A percentile compares a stretch with the other conserved stretches of the same genome.
phyloP scores from a whole-genome alignment of 108 stramenopile species.

The Skeletonema costatum region DNA sequence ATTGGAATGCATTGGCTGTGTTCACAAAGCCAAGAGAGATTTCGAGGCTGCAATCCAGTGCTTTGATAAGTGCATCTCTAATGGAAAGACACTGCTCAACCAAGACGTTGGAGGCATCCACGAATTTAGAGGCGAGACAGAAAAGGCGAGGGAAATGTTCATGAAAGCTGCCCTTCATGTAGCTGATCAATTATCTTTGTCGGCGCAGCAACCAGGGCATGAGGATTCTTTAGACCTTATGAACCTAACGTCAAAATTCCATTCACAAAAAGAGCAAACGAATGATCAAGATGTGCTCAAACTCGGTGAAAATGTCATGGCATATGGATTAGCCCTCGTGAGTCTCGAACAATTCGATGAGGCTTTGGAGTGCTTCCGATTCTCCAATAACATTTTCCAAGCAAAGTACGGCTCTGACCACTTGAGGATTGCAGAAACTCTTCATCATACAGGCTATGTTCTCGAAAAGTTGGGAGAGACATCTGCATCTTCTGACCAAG shows the following conservation, averaged over 20 bases:
- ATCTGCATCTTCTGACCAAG: neutral
- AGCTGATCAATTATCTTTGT: conserved; percentile 10
- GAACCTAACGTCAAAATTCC: conserved; percentile 2
- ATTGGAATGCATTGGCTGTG: conserved; percentile 46
- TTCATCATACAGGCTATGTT: conserved; percentile 28
- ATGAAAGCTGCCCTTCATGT: conserved; percentile 22
- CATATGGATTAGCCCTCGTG: conserved; percentile 34
- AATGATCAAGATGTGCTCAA: conserved; percentile 27
- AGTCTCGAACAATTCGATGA: conserved; percentile 24
- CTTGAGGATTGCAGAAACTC: conserved; percentile 43
- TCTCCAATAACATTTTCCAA: conserved; percentile 41
- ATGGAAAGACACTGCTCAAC: conserved; percentile 23
- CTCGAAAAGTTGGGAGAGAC: conserved; percentile 25
- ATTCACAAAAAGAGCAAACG: conserved; percentile 24
- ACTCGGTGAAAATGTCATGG: conserved; percentile 28
- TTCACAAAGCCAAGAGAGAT: conserved; percentile 45
- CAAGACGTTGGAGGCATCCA: conserved; percentile 37
- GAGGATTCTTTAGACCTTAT: conserved; percentile 6
- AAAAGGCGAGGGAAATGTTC: conserved; percentile 28
- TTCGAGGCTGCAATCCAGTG: conserved; percentile 44
- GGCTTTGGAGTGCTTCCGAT: conserved; percentile 41
- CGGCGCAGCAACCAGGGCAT: conserved; percentile 8
- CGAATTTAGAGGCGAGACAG: conserved; percentile 32
- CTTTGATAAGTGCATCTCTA: conserved; percentile 31
- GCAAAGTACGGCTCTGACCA: conserved; percentile 43